Conservation (phyloP, 2,329 filamentous ascomycete species). For the Calonectria multiphialidica region DNA sequence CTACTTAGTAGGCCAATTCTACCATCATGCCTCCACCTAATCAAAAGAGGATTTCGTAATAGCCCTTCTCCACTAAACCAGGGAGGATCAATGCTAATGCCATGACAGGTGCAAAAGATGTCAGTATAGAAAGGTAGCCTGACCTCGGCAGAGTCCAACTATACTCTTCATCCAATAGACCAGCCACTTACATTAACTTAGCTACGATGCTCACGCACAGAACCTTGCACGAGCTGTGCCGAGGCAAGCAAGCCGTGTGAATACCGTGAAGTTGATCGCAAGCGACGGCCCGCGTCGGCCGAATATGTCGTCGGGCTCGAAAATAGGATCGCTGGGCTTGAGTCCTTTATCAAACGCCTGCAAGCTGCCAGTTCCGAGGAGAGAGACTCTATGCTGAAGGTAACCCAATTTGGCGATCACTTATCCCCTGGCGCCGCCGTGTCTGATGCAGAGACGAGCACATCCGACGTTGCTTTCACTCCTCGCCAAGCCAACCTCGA, state of each 20-base stretch:
- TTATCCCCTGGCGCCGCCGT: not conserved
- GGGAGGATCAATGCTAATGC: not conserved
- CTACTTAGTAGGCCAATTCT: not conserved
- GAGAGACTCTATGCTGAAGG: conserved; percentile 9
- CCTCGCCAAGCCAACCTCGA: conserved; percentile 19
- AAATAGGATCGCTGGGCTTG: conserved; percentile 32
- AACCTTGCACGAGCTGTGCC: conserved; percentile 21
- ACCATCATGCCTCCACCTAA: not conserved
- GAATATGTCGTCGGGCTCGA: conserved; percentile 39
- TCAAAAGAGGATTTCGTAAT: conserved; percentile 5
- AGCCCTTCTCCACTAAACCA: no score
- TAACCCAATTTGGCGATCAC: conserved; percentile 6
- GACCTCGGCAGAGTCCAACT: not conserved
- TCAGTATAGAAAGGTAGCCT: conserved; percentile 21
- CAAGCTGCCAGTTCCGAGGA: conserved; percentile 16
- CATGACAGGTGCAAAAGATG: conserved; percentile 21
- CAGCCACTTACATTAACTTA: not conserved
- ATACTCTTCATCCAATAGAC: not conserved
- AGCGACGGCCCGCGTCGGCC: conserved; percentile 26
- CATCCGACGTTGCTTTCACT: not conserved
- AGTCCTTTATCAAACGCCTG: conserved; percentile 22
- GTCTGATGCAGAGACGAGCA: not conserved
- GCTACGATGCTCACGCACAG: conserved; percentile 25
- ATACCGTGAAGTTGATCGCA: conserved; percentile 22
- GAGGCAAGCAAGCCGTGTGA: conserved; percentile 15